A percentile compares a stretch with the other conserved stretches of the same genome.
Conservation (phyloP, 2,329 filamentous ascomycete species). For the Alternaria ventricosa region DNA sequence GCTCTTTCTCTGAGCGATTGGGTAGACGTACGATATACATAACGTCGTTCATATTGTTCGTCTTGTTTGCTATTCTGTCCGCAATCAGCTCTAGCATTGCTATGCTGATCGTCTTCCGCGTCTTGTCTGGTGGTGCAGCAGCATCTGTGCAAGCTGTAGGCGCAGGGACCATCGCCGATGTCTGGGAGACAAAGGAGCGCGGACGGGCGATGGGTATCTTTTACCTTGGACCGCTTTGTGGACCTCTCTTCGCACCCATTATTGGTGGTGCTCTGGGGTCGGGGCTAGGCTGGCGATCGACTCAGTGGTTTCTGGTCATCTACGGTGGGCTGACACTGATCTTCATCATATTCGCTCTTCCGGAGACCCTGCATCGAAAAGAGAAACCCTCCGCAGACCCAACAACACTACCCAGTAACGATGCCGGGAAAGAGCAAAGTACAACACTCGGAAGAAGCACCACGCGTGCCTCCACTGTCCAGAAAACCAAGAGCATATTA, state of each 20-base stretch:
- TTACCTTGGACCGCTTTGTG: slow-evolving; percentile 49
- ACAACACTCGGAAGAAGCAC: slow-evolving; percentile 34
- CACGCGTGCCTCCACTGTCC: slow-evolving; percentile 44
- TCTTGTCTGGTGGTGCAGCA: slow-evolving; percentile 46
- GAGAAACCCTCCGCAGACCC: slow-evolving; percentile 13
- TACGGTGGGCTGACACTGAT: slow-evolving; percentile 44
- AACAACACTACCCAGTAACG: not conserved
- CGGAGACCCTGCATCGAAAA: slow-evolving; percentile 38
- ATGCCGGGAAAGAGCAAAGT: slow-evolving; percentile 10
- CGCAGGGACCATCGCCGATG: slow-evolving; percentile 47
- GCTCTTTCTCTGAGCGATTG: slow-evolving; percentile 46
- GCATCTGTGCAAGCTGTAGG: slow-evolving; percentile 49
- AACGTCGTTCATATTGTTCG: slow-evolving; percentile 43
- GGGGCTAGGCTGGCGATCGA: slow-evolving; percentile 47
- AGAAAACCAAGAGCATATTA: slow-evolving; percentile 39
- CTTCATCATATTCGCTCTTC: slow-evolving; percentile 43
- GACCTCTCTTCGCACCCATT: slow-evolving; percentile 48
- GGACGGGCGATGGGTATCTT: slow-evolving; percentile 50
- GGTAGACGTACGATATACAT: slow-evolving; percentile 48
- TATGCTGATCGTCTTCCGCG: slow-evolving; percentile 48
- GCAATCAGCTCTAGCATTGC: slow-evolving; percentile 45
- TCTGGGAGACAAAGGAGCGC: slow-evolving; percentile 48
- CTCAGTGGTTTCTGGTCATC: slow-evolving; percentile 49
- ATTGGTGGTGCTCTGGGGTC: slow-evolving; percentile 46
- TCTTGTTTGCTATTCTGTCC: slow-evolving; percentile 41